phyloP scores from a whole-genome alignment of 2,329 filamentous ascomycete species.

The Dryadomyces quercus-mongolicae region DNA sequence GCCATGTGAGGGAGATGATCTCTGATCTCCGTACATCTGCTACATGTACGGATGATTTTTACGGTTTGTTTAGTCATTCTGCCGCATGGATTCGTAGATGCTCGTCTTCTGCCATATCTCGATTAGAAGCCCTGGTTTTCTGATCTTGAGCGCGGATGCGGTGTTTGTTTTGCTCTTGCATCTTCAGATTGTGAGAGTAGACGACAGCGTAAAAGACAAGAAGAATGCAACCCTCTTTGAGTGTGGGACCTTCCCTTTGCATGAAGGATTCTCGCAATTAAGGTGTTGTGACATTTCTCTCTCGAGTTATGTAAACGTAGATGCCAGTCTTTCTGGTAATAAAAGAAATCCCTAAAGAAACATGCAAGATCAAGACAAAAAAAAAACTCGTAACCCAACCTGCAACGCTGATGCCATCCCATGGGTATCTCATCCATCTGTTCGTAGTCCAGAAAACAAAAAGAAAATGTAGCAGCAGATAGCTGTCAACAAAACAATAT shows the following conservation, averaged over 20 bases:
- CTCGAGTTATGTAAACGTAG: neutral
- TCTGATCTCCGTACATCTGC: too few relatives aligned
- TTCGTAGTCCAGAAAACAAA: too few relatives aligned
- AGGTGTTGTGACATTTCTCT: slow-evolving; percentile 23
- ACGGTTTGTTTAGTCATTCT: neutral
- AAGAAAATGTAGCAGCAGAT: too few relatives aligned
- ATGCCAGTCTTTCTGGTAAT: too few relatives aligned
- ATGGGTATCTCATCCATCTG: too few relatives aligned
- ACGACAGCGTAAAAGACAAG: slow-evolving; percentile 23
- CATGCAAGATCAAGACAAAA: neutral
- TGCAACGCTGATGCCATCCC: too few relatives aligned
- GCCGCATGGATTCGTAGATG: neutral
- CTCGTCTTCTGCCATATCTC: slow-evolving; percentile 26
- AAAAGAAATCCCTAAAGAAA: too few relatives aligned
- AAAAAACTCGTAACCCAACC: neutral
- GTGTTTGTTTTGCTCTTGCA: slow-evolving; percentile 12
- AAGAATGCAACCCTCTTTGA: slow-evolving; percentile 27
- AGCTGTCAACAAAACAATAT: too few relatives aligned
- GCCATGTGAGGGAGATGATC: too few relatives aligned
- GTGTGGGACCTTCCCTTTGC: slow-evolving; percentile 23
- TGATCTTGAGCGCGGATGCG: slow-evolving; percentile 25
- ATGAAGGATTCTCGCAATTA: slow-evolving; percentile 26
- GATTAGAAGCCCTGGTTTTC: slow-evolving; percentile 15
- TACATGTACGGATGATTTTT: neutral
- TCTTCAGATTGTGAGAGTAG: neutral